Evolutionary conservation across 345 rosid genomes (phyloP).

Genomic region (Conringia planisiliqua): DNA sequence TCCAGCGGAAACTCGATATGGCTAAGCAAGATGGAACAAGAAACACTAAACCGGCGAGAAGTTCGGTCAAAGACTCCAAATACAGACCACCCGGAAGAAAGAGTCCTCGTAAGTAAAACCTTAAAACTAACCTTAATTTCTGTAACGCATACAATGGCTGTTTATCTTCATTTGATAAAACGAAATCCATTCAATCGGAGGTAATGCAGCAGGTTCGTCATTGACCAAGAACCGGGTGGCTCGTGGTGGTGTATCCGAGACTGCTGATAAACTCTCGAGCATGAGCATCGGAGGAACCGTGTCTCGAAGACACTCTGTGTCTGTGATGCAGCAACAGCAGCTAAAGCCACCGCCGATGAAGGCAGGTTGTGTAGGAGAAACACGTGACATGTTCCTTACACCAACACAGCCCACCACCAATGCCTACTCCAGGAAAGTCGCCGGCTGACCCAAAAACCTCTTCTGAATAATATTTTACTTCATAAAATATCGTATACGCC

Average conservation of each 20-base stretch:
- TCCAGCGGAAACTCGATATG: slow-evolving; percentile 70
- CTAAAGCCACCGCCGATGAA: slow-evolving; percentile 54
- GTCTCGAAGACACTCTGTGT: slow-evolving; percentile 41
- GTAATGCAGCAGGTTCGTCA: slow-evolving; percentile 29
- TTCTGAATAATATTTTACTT: neutral
- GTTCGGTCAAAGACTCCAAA: slow-evolving; percentile 45
- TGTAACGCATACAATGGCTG: neutral
- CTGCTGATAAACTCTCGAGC: slow-evolving; percentile 50
- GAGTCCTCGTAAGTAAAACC: slow-evolving; percentile 63
- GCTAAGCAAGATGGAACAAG: slow-evolving; percentile 56
- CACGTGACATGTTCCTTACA: slow-evolving; percentile 49
- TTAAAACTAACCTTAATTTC: neutral
- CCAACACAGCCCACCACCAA: slow-evolving; percentile 49
- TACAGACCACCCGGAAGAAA: slow-evolving; percentile 78
- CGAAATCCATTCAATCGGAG: neutral
- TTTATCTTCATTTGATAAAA: neutral
- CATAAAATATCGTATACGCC: neutral
- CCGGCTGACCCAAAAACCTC: slow-evolving; percentile 39
- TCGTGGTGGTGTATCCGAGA: slow-evolving; percentile 46
- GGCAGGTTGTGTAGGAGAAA: slow-evolving; percentile 62
- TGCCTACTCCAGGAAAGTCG: slow-evolving; percentile 52
- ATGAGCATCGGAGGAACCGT: slow-evolving; percentile 44
- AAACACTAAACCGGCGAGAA: slow-evolving; percentile 45
- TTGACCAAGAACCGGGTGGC: slow-evolving; percentile 38
- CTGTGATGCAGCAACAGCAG: slow-evolving; percentile 29